Base-by-base conservation (phyloP, 2,329 filamentous ascomycete genomes). In the Ramularia endophylla region DNA sequence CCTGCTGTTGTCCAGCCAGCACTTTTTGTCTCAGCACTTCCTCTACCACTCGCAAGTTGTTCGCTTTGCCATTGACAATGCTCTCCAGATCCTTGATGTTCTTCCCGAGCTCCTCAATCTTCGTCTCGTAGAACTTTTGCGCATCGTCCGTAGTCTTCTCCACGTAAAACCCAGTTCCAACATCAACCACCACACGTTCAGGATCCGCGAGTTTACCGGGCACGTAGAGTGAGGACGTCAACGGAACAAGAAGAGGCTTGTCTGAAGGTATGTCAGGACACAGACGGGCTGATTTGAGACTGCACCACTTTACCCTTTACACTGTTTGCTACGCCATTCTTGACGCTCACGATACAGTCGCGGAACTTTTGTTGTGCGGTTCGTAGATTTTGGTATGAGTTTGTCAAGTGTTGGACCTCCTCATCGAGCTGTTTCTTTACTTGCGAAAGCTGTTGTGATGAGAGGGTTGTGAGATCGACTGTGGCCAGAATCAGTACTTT, bases 391-490 rank as follows among this genome's bases (percentile, higher is more conserved):
- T 84, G 76, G 70, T 94, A 95, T 8, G 92, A 97, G 43, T 73
- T 78, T 2, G 87, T 94, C 53, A 98, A 79, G 70, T 97, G 90
- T 63, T 95, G 87, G 52, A 98, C 83, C 68, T 98, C 92, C 59
- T 92, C 83, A 65, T 95, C 90, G 53, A 98, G 83, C 65, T 95
- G 90, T 65, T 92, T 88, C 74, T 98, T 95, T 54, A 98, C 83
- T 56, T 87, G 81, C 54, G 80, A 83, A 53, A 98, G 84, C 68
- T 95, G 90, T 53, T 87, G 85, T 18, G 83, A 74, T 56, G 83
- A 85, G 58, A 98, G 83, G 47, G 77, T 80, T 56, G 83, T 80
- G 57, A 98, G 73, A 61, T 85, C 80, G 54, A 86, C 74, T 73
- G 55, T 31, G 27, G 6, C 27, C 13, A 27, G 6, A 8, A 44